Conservation (phyloP, 2,329 filamentous ascomycete genomes). For the Coleophoma crateriformis region DNA sequence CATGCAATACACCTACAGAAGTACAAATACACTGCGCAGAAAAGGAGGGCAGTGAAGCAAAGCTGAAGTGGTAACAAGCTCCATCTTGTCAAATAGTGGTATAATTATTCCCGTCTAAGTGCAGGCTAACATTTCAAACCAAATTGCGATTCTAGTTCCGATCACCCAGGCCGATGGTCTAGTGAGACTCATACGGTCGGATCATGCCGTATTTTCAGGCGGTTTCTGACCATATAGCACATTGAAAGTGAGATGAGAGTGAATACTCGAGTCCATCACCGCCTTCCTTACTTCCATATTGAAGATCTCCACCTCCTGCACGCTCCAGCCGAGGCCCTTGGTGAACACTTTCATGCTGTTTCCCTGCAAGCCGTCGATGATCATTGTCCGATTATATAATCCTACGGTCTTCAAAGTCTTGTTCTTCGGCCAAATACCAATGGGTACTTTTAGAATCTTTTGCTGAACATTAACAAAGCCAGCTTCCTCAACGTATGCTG, state of each 20-base stretch:
- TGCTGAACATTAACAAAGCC: slow-evolving; percentile 23
- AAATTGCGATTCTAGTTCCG: too few relatives aligned
- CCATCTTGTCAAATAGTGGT: too few relatives aligned
- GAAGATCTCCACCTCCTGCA: background rate
- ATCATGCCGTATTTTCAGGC: background rate
- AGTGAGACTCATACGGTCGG: too few relatives aligned
- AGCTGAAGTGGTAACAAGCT: too few relatives aligned
- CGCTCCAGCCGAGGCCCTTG: background rate
- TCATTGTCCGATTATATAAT: slow-evolving; percentile 6
- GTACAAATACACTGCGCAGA: too few relatives aligned
- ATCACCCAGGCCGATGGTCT: too few relatives aligned
- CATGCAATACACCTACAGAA: too few relatives aligned
- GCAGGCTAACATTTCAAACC: too few relatives aligned
- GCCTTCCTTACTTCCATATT: background rate
- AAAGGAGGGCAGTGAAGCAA: too few relatives aligned
- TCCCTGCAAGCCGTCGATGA: slow-evolving; percentile 4
- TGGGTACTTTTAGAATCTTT: slow-evolving; percentile 45
- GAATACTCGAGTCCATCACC: background rate
- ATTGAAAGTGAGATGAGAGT: background rate
- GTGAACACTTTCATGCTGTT: background rate
- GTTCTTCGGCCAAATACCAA: slow-evolving; percentile 46
- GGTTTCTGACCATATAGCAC: background rate
- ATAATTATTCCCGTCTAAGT: too few relatives aligned
- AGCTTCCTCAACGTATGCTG: slow-evolving; percentile 2
- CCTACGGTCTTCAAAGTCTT: slow-evolving; percentile 17